These are phyloP conservation scores for Ascochyta viciae-villosae DNA, from an alignment of 2,329 filamentous ascomycete genomes.

Conservation along the genomic window DNA sequence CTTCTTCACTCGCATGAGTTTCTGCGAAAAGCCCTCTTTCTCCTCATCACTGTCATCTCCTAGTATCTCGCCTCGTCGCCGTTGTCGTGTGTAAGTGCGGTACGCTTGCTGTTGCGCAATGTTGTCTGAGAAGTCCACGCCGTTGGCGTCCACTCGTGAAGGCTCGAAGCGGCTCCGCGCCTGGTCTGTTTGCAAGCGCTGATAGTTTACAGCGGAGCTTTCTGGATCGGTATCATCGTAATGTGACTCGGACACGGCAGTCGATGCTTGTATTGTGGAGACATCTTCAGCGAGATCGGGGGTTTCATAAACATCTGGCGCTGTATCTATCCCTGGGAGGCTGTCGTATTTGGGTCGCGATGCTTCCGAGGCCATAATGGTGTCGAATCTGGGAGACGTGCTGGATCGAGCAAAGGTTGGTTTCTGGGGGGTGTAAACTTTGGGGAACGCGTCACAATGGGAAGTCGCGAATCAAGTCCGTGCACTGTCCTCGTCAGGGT, in stretches of 20 bases:
- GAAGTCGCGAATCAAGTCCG: conserved; percentile 27
- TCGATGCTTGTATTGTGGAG: conserved; percentile 72
- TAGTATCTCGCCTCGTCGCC: conserved; percentile 67
- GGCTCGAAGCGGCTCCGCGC: conserved; percentile 83
- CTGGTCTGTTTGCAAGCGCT: conserved; percentile 76
- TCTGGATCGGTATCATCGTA: conserved; percentile 61
- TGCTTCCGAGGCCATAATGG: conserved; percentile 39
- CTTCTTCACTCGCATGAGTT: conserved; percentile 80
- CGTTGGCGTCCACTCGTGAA: conserved; percentile 74
- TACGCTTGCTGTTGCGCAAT: conserved; percentile 83
- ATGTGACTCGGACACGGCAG: conserved; percentile 53
- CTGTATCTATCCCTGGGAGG: conserved; percentile 68
- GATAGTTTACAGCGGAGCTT: conserved; percentile 69
- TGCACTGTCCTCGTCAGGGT: background rate
- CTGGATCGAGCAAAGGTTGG: background rate
- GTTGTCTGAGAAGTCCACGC: conserved; percentile 89
- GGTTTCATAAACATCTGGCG: conserved; percentile 96
- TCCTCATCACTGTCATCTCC: conserved; percentile 76
- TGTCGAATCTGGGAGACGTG: background rate
- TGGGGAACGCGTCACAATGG: conserved; percentile 27
- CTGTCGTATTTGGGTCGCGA: conserved; percentile 58
- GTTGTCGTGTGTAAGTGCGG: conserved; percentile 72
- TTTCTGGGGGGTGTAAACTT: conserved; percentile 17
- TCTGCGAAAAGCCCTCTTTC: conserved; percentile 74
- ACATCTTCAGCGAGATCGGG: conserved; percentile 90